Percentiles rank a stretch among this genome's conserved stretches.
phyloP scores from a whole-genome alignment of 2,329 filamentous ascomycete species.

The Aspergillus calidoustus region DNA sequence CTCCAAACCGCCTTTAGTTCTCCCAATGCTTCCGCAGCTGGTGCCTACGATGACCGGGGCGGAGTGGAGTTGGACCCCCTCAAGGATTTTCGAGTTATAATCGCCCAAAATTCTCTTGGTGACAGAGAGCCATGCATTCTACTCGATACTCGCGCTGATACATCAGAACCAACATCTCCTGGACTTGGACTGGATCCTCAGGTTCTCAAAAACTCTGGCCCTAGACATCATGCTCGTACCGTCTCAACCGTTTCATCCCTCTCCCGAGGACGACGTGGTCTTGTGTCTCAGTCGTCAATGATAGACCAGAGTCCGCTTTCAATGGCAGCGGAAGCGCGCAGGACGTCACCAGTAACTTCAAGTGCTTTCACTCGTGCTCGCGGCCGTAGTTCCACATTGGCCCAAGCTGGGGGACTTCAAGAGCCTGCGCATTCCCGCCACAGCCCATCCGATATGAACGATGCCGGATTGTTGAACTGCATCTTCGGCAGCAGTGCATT shows the following conservation, averaged over 20 bases:
- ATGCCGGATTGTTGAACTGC: constrained; percentile 59
- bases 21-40: constrained; percentile 47
- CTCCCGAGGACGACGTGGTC: constrained; percentile 40
- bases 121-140: constrained; percentile 53
- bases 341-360: constrained; percentile 36
- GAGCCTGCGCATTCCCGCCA: constrained; percentile 43
- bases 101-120: constrained; percentile 54
- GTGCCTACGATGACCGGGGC: constrained; percentile 52
- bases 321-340: constrained; percentile 37
- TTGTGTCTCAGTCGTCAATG: constrained; percentile 40
- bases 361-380: constrained; percentile 49
- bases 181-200: constrained; percentile 44
- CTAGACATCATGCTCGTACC: constrained; percentile 45
- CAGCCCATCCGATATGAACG: constrained; percentile 52
- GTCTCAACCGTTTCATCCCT: constrained; percentile 44
- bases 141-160: constrained; percentile 46
- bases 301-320: constrained; percentile 41
- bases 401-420: constrained; percentile 36
- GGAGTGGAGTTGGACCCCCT: constrained; percentile 51
- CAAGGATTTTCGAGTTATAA: constrained; percentile 52
- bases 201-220: constrained; percentile 33
- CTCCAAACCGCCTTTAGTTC: constrained; percentile 48
- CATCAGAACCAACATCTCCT: constrained; percentile 32
- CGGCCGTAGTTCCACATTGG: constrained; percentile 52
- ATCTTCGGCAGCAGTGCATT: constrained; percentile 65